Evolutionary conservation across 2,329 filamentous ascomycete species (phyloP).

Genomic region (Verruconis gallopava): DNA sequence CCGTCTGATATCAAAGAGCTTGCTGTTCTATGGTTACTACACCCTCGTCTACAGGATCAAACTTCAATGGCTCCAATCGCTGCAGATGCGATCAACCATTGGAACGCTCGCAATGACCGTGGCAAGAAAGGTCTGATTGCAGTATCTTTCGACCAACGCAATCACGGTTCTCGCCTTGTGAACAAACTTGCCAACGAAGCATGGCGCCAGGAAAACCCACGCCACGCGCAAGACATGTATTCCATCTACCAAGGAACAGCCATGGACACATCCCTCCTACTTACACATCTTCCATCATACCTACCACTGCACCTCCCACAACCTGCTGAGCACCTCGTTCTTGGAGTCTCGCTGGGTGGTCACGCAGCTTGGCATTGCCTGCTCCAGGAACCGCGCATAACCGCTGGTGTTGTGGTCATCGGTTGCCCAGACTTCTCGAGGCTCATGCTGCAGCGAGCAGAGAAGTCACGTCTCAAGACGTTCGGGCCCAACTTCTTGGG

Average conservation of each 20-base stretch:
- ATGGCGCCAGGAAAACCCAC: conserved; percentile 66
- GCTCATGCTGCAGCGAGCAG: conserved; percentile 69
- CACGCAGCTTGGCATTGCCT: conserved; percentile 79
- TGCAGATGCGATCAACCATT: conserved; percentile 52
- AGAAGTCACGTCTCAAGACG: conserved; percentile 50
- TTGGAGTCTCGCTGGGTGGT: conserved; percentile 77
- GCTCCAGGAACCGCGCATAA: conserved; percentile 64
- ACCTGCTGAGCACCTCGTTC: conserved; percentile 52
- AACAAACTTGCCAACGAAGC: conserved; percentile 56
- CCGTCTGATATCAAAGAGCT: conserved; percentile 40
- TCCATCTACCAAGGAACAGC: conserved; percentile 60
- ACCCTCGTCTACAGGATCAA: conserved; percentile 60
- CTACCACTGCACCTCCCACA: conserved; percentile 41
- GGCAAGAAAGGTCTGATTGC: conserved; percentile 54
- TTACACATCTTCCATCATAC: conserved; percentile 68
- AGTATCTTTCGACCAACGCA: conserved; percentile 80
- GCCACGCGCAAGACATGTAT: conserved; percentile 89
- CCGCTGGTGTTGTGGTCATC: conserved; percentile 66
- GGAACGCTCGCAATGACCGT: conserved; percentile 37
- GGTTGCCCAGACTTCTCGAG: conserved; percentile 81
- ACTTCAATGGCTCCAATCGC: conserved; percentile 67
- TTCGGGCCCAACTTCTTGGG: conserved; percentile 60
- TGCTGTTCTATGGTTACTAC: conserved; percentile 82
- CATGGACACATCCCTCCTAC: conserved; percentile 59
- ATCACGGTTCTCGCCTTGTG: conserved; percentile 68